These are phyloP conservation scores for Teratosphaeria nubilosa DNA, from an alignment of 2,329 filamentous ascomycete genomes.

Conservation along the genomic window DNA sequence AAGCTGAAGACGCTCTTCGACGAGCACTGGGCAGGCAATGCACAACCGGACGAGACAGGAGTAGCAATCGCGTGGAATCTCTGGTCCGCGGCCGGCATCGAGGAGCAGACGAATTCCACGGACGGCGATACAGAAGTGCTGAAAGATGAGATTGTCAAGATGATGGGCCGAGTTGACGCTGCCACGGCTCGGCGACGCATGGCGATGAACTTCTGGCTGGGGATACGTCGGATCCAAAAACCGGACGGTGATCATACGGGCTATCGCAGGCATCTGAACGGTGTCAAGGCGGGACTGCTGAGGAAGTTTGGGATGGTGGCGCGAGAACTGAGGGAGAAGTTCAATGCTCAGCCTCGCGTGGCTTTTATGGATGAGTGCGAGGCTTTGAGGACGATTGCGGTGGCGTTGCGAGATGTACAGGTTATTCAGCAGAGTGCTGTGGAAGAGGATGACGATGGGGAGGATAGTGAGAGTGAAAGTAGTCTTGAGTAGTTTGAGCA, in stretches of 20 bases:
- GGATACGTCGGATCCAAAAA: not conserved
- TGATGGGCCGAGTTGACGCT: not conserved
- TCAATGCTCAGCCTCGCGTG: not conserved
- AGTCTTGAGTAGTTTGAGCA: not conserved
- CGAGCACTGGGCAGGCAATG: not conserved
- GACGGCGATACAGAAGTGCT: not conserved
- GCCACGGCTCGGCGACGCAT: not conserved
- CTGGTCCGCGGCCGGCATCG: not conserved
- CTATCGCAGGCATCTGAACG: not conserved
- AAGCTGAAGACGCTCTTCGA: not conserved
- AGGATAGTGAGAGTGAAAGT: not conserved
- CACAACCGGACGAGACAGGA: not conserved
- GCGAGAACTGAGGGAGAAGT: not conserved
- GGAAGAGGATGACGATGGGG: not conserved
- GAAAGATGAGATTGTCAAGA: not conserved
- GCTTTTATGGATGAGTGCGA: not conserved
- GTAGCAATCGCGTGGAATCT: not conserved
- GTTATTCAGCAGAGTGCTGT: not conserved
- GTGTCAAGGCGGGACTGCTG: not conserved
- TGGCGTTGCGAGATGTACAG: not conserved
- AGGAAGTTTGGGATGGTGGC: not conserved
- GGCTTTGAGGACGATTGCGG: not conserved
- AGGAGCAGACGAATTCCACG: not conserved
- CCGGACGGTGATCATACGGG: not conserved
- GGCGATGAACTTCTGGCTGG: not conserved